Evolutionary conservation across 2,329 filamentous ascomycete species (phyloP), one percentile per base, ranked within the genome.

Genomic region (Trichoderma atrobrunneum): DNA sequence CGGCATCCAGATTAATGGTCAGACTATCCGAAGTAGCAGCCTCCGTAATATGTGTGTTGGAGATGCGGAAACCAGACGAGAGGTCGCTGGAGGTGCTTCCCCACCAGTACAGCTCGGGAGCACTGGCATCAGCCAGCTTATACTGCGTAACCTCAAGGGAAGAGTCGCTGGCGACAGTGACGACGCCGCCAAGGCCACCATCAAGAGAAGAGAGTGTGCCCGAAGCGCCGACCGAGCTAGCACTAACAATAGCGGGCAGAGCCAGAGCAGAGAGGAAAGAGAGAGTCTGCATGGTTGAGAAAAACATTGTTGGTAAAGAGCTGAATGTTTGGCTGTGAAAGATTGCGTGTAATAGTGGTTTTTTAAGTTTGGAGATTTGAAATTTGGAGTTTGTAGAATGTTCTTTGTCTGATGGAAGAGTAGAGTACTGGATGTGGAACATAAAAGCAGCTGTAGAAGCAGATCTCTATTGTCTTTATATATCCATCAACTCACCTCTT

Each of bases 51-150:
- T 74, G 77, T 32, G 73, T 62, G 51, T 78, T 78, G 59, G 73
- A 76, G 73, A 78, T 76, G 56, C 77, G 77, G 75, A 78, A 78
- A 21, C 77, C 77, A 36, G 73, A 32, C 48, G 71, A 64, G 56
- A 78, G 69, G 16, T 73, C 34, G 21, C 70, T 72, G 62, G 61
- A 69, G 8, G 73, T 75, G 7, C 74, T 63, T 12, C 77, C 77
- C 77, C 77, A 78, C 77, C 77, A 78, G 74, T 78, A 78, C 11
- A 78, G 74, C 5, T 76, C 77, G 5, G 77, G 77, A 7, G 77
- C 77, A 26, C 72, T 74, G 68, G 76, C 77, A 16, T 77, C 75
- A 26, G 76, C 71, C 71, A 78, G 76, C 18, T 72, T 76, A 72
- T 78, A 78, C 24, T 62, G 43, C 30, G 70, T 67, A 69, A 78